Evolutionary conservation across 257 asterid genomes (phyloP), one percentile per base, ranked within the genome.

Genomic region (Nicotiana obtusifolia): DNA sequence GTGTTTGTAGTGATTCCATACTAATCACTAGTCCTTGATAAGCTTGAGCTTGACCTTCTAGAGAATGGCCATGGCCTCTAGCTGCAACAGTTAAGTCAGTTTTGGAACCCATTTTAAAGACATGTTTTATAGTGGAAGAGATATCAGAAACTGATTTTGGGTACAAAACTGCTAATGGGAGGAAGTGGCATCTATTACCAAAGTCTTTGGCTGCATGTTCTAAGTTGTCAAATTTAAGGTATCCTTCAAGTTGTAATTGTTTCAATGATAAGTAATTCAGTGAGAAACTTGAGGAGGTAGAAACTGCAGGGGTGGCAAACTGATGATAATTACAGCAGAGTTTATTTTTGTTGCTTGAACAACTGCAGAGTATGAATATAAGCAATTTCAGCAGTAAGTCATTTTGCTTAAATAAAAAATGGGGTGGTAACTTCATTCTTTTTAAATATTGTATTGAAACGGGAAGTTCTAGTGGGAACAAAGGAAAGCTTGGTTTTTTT

Each of bases 1-100:
- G 79, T 56, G 4, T 81, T 11, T 80, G 82, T 57, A 90, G 91
- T 0, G 95, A 89, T 65, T 91, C 92, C 98, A 94, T 94, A 22
- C 76, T 78, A 47, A 95, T 76, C 10, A 94, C 90, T 1, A 94
- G 57, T 41, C 99, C 99, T 64, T 84, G 87, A 10, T 82, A 52
- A 11, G 97, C 93, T 83, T 92, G 99, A 10, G 98, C 87, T 76
- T 95, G 98, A 33, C 99, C 98, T 78, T 85, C 84, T 10, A 94
- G 80, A 5, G 97, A 92, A 89, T 94, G 99, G 30, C 94, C 96
- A 14, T 88, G 97, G 33, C 97, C 99, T 82, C 92, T 89, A 13
- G 99, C 97, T 0, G 95, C 97, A 17, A 94, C 83, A 0, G 97
- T 91, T 41, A 94, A 87, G 24, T 83, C 89, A 0, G 97, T 87